A percentile compares a stretch with the other conserved stretches of the same genome.
Conservation (phyloP, 75 land plant genomes). For the Pinus albicaulis region DNA sequence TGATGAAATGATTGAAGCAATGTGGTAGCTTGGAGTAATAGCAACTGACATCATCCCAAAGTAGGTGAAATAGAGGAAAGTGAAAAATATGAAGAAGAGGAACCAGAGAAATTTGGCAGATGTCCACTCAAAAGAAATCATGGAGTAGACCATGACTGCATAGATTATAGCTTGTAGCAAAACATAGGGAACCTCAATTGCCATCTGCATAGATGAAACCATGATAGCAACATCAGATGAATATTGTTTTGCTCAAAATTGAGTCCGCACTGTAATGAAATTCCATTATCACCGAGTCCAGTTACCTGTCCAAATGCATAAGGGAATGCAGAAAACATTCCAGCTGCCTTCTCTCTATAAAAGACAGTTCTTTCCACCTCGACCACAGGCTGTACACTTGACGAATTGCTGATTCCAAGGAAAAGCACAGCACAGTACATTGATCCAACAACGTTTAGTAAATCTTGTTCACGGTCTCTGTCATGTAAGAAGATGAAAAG, state of each 20-base stretch:
- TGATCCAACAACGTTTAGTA: conserved; percentile 3
- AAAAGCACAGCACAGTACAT: conserved; percentile 10
- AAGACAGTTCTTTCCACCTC: conserved; percentile 9
- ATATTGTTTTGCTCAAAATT: no score
- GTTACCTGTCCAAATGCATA: conserved; percentile 13
- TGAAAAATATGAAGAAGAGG: conserved; percentile 66
- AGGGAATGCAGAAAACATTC: conserved; percentile 6
- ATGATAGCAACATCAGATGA: no score
- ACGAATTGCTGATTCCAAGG: conserved; percentile 4
- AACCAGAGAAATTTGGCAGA: conserved; percentile 83
- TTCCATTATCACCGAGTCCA: no score
- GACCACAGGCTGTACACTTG: conserved; percentile 8
- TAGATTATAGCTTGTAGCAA: conserved; percentile 24
- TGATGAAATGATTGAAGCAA: conserved; percentile 75
- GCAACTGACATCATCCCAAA: conserved; percentile 93
- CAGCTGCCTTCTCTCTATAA: conserved; percentile 10
- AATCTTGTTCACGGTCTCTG: no score
- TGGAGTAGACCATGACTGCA: conserved; percentile 24
- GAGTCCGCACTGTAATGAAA: neutral
- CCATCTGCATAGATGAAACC: conserved; percentile 19
- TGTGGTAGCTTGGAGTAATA: conserved; percentile 68
- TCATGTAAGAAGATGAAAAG: no score
- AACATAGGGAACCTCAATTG: conserved; percentile 36
- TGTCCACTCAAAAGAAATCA: conserved; percentile 85
- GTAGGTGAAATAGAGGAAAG: conserved; percentile 80